A percentile compares a stretch with the other conserved stretches of the same genome.
Evolutionary conservation across 2,329 filamentous ascomycete genomes (phyloP).

Genomic region (Monosporascus sp.): DNA sequence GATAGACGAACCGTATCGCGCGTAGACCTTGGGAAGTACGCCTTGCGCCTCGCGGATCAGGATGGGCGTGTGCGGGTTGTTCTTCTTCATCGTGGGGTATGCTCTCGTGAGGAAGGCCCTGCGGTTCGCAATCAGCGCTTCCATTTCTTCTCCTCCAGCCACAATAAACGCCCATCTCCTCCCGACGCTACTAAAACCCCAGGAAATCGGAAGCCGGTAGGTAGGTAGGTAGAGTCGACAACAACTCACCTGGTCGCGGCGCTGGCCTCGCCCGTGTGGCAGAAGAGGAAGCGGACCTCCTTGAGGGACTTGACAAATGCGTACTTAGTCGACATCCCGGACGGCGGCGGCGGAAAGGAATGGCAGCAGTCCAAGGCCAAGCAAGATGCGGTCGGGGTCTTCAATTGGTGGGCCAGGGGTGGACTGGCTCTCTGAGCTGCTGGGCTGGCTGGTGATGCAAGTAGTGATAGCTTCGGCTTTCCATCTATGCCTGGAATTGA

Average conservation of each 20-base stretch:
- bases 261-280: slow-evolving; percentile 89
- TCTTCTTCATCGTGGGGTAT: slow-evolving; percentile 99
- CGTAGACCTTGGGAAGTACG: slow-evolving; percentile 80
- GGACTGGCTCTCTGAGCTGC: no score
- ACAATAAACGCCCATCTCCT: no score
- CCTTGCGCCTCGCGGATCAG: slow-evolving; percentile 88
- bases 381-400: no score
- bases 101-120: slow-evolving; percentile 87
- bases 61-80: slow-evolving; percentile 92
- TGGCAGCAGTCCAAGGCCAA: no score
- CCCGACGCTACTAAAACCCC: no score
- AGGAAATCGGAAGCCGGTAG: no score
- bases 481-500: no score
- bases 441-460: no score
- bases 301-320: slow-evolving; percentile 83
- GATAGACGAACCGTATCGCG: slow-evolving; percentile 73
- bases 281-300: slow-evolving; percentile 96
- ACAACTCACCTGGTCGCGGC: slow-evolving; percentile 72
- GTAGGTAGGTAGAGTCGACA: no score
- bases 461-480: no score
- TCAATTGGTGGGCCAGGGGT: no score
- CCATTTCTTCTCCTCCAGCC: neutral
- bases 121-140: slow-evolving; percentile 1
- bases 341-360: no score
- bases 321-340: slow-evolving; percentile 81